Evolutionary conservation across 768 basidiomycete genomes (phyloP).

Genomic region (Suillus paluster): DNA sequence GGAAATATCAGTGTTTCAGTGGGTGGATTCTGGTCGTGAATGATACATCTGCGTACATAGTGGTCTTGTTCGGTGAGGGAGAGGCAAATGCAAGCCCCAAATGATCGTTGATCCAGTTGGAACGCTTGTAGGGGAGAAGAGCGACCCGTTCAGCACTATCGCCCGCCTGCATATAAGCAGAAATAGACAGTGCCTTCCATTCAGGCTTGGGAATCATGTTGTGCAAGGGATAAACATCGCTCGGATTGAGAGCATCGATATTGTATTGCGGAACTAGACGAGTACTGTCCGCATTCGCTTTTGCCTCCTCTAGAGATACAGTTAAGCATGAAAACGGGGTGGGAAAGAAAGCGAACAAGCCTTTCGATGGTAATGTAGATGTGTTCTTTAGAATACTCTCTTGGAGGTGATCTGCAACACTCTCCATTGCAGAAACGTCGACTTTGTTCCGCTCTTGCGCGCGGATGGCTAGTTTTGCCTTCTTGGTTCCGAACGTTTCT

Average conservation of each 20-base stretch:
- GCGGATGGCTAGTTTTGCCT: slow-evolving; percentile 84
- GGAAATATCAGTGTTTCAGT: slow-evolving; percentile 14
- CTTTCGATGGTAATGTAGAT: slow-evolving; percentile 66
- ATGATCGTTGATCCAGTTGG: slow-evolving; percentile 75
- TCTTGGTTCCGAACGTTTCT: slow-evolving; percentile 93
- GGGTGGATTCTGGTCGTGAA: neutral
- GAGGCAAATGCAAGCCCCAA: slow-evolving; percentile 46
- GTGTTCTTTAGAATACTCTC: slow-evolving; percentile 80
- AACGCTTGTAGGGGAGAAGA: slow-evolving; percentile 64
- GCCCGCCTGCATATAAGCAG: slow-evolving; percentile 55
- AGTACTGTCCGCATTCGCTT: slow-evolving; percentile 60
- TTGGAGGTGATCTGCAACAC: slow-evolving; percentile 81
- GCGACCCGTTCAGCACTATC: slow-evolving; percentile 52
- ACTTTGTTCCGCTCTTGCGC: slow-evolving; percentile 90
- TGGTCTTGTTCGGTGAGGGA: slow-evolving; percentile 58
- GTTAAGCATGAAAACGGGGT: slow-evolving; percentile 4
- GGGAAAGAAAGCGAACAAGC: slow-evolving; percentile 43
- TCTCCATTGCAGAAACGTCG: slow-evolving; percentile 86
- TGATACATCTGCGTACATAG: slow-evolving; percentile 51
- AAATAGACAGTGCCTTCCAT: slow-evolving; percentile 69
- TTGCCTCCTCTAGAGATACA: slow-evolving; percentile 60
- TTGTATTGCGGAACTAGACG: slow-evolving; percentile 82
- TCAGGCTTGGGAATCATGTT: slow-evolving; percentile 82
- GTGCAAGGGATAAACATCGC: slow-evolving; percentile 76
- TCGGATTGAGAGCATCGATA: slow-evolving; percentile 63